These are phyloP conservation scores for Trichoderma erinaceum DNA, from an alignment of 495 filamentous ascomycete species.

Conservation along the genomic window DNA sequence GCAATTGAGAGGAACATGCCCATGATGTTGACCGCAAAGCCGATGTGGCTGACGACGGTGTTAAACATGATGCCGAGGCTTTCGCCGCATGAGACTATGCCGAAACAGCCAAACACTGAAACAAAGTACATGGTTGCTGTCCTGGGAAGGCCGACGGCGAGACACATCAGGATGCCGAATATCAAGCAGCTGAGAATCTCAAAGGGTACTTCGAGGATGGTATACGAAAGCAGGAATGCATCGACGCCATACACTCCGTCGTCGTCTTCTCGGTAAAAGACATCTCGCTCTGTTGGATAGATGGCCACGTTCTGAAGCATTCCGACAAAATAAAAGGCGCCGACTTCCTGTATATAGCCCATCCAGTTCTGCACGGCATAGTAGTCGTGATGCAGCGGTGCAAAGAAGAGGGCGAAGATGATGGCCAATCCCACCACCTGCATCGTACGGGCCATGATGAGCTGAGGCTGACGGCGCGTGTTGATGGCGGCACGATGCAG, in stretches of 20 bases:
- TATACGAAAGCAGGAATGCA: constrained; percentile 63
- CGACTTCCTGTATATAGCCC: constrained; percentile 63
- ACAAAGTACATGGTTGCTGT: constrained; percentile 59
- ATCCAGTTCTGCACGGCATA: constrained; percentile 62
- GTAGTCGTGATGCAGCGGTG: constrained; percentile 62
- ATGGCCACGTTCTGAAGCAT: constrained; percentile 74
- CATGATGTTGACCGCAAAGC: constrained; percentile 66
- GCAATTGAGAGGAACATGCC: constrained; percentile 58
- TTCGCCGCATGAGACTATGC: constrained; percentile 66
- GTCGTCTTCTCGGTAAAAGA: constrained; percentile 65
- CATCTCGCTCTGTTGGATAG: constrained; percentile 61
- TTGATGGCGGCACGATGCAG: constrained; percentile 59
- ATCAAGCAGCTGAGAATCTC: constrained; percentile 58
- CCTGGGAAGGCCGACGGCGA: constrained; percentile 57
- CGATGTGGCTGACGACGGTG: constrained; percentile 64
- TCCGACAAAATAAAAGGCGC: constrained; percentile 66
- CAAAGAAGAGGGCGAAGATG: constrained; percentile 64
- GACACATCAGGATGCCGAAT: constrained; percentile 52
- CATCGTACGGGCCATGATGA: constrained; percentile 58
- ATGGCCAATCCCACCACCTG: constrained; percentile 62
- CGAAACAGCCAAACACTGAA: constrained; percentile 60
- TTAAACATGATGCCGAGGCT: constrained; percentile 75
- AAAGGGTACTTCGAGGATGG: constrained; percentile 61
- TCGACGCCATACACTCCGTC: constrained; percentile 61
- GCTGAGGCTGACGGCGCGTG: constrained; percentile 56